Conservation (phyloP, 768 basidiomycete genomes). For the Mycena galopus region DNA sequence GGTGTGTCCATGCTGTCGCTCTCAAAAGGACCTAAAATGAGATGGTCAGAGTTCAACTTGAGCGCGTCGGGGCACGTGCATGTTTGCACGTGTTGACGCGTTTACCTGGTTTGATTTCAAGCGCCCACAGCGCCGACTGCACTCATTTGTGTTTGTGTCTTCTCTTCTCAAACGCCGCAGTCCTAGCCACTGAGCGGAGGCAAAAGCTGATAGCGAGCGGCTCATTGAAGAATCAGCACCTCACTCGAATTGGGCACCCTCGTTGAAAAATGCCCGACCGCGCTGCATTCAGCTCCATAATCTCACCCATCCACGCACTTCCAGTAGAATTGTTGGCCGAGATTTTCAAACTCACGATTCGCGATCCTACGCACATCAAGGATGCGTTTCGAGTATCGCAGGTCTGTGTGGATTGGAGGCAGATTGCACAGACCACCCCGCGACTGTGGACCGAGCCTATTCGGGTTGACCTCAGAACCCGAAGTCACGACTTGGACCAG, state of each 20-base stretch:
- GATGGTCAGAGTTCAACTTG: background rate
- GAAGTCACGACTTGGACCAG: background rate
- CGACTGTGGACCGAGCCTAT: background rate
- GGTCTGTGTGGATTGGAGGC: background rate
- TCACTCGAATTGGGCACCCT: too few relatives aligned
- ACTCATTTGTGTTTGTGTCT: too few relatives aligned
- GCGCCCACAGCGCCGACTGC: too few relatives aligned
- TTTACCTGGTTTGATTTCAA: too few relatives aligned
- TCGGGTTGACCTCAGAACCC: background rate
- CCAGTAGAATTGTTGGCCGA: background rate
- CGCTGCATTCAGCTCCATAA: too few relatives aligned
- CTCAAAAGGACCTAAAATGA: too few relatives aligned
- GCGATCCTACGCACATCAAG: background rate
- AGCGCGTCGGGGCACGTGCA: slow-evolving; percentile 5
- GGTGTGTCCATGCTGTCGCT: slow-evolving; percentile 34
- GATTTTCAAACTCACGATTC: background rate
- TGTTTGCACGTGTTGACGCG: slow-evolving; percentile 22
- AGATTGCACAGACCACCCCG: background rate
- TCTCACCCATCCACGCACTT: background rate
- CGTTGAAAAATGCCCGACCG: too few relatives aligned
- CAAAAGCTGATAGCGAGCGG: too few relatives aligned
- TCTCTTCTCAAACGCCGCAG: too few relatives aligned
- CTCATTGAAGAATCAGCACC: too few relatives aligned
- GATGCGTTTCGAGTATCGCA: background rate
- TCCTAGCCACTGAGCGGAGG: too few relatives aligned